A percentile compares a stretch with the other conserved stretches of the same genome.
These are phyloP conservation scores for Xylaria sp. DNA, from an alignment of 2,329 filamentous ascomycete genomes.

Conservation along the genomic window DNA sequence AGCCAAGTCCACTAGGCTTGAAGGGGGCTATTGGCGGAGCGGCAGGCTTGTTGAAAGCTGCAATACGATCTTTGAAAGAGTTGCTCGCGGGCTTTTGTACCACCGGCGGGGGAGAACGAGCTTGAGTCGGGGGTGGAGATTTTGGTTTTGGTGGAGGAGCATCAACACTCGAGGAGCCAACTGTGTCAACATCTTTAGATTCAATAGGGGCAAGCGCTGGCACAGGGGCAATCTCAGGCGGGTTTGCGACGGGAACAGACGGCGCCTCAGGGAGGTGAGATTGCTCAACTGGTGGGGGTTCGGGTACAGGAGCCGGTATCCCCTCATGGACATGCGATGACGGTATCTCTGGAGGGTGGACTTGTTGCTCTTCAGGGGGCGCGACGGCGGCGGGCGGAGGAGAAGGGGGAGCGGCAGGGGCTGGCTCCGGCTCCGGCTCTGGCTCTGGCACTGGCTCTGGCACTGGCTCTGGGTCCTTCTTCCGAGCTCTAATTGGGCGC, in stretches of 20 bases:
- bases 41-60: slow-evolving; percentile 91
- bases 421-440: slow-evolving; percentile 36
- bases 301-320: slow-evolving; percentile 36
- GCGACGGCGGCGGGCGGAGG: slow-evolving; percentile 39
- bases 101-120: slow-evolving; percentile 68
- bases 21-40: slow-evolving; percentile 89
- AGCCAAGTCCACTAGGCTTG: slow-evolving; percentile 72
- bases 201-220: slow-evolving; percentile 45
- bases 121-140: slow-evolving; percentile 41
- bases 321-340: slow-evolving; percentile 40
- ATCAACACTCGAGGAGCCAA: slow-evolving; percentile 47
- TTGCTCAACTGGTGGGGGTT: slow-evolving; percentile 38
- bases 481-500: slow-evolving; percentile 77
- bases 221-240: slow-evolving; percentile 46
- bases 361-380: slow-evolving; percentile 34
- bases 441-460: slow-evolving; percentile 41
- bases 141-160: slow-evolving; percentile 49
- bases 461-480: slow-evolving; percentile 60
- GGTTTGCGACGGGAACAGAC: slow-evolving; percentile 42
- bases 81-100: slow-evolving; percentile 74
- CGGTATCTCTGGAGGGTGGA: slow-evolving; percentile 28
- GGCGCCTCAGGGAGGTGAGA: slow-evolving; percentile 38
- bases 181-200: slow-evolving; percentile 42
- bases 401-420: slow-evolving; percentile 44
- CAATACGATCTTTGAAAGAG: slow-evolving; percentile 94